Base-by-base conservation (phyloP, 805 yeast genomes). In the Saccharomyces cerevisiae region DNA sequence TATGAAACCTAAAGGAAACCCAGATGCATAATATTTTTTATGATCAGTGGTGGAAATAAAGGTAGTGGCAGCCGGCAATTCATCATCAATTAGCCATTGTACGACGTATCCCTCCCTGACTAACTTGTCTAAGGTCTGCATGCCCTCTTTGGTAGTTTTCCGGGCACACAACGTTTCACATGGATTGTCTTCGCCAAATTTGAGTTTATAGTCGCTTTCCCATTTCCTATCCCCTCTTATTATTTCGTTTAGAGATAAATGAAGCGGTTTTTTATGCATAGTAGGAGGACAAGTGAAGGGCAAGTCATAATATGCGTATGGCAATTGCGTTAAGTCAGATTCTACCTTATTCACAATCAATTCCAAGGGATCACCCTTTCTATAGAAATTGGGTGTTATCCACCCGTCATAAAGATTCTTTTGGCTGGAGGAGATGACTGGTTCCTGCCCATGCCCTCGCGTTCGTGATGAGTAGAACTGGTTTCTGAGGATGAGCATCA, bases 41-140 rank as follows among this genome's bases (percentile, higher is more conserved):
- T 79, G 75, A 49, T 78, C 78, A 11, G 77, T 80, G 6, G 79
- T 78, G 28, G 81, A 77, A 32, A 84, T 79, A 59, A 84, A 86
- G 0, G 96, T 85, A 0, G 96, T 89, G 1, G 96, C 92, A 6
- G 94, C 95, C 0, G 96, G 96, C 32, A 89, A 72, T 41, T 66
- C 70, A 24, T 84, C 87, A 70, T 90, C 96, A 14, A 89, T 74
- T 27, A 80, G 70, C 96, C 96, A 89, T 63, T 89, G 91, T 13
- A 80, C 90, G 52, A 84, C 84, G 62, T 89, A 89, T 2, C 87
- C 87, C 52, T 83, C 73, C 60, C 79, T 75, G 41, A 89, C 82
- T 56, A 89, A 71, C 28, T 79, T 76, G 55, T 75, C 81, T 0
- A 92, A 89, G 51, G 79, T 73, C 51, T 68, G 72, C 32, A 85